Evolutionary conservation across 495 filamentous ascomycete species (phyloP), one percentile per base, ranked within the genome.

Genomic region (Daldinia concentrica): DNA sequence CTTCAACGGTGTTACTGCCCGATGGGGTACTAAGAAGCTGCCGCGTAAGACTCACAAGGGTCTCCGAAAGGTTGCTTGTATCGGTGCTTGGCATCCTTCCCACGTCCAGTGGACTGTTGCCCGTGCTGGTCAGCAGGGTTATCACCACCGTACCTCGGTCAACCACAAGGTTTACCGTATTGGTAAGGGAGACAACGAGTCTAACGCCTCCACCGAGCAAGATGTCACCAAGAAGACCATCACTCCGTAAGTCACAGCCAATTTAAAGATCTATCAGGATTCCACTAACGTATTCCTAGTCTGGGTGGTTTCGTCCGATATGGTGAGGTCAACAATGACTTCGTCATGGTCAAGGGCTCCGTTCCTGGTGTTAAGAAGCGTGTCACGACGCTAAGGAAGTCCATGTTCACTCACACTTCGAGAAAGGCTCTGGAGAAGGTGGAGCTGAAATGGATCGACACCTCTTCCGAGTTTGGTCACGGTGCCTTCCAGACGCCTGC

Each of bases 31-130:
- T 83, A 99, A 97, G 92, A 99, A 99, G 93, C 92, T 99, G 74
- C 96, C 96, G 74, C 92, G 96, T 79, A 99, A 99, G 93, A 99
- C 96, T 74, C 96, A 99, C 91, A 99, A 99, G 90, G 96, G 96
- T 94, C 92, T 99, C 80, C 91, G 96, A 77, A 99, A 99, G 91
- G 96, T 99, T 78, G 96, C 96, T 79, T 99, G 96, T 97, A 99
- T 99, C 83, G 96, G 96, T 90, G 96, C 96, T 76, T 99, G 96
- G 96, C 96, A 99, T 91, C 96, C 96, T 80, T 93, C 91, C 84
- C 96, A 99, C 92, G 96, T 99, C 87, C 96, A 99, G 90, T 99
- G 96, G 96, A 98, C 96, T 84, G 96, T 99, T 86, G 96, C 95
- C 81, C 96, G 96, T 91, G 96, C 96, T 76, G 96, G 96, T 96